phyloP scores from a whole-genome alignment of 345 rosid genomes.

The Salix caprea region DNA sequence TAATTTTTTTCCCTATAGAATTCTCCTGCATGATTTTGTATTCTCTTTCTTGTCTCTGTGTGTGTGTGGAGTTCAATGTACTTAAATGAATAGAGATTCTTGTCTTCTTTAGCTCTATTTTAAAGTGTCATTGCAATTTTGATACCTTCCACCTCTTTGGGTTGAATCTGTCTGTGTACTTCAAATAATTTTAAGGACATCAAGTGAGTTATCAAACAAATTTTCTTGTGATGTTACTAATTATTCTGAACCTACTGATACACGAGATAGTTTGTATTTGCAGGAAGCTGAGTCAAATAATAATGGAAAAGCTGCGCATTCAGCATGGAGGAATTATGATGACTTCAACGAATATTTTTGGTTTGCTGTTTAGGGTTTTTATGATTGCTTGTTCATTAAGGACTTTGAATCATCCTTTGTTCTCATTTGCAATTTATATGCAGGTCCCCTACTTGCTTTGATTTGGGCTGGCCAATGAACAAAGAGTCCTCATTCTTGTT shows the following conservation, averaged over 20 bases:
- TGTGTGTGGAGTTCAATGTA: neutral
- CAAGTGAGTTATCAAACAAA: neutral
- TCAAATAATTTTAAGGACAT: neutral
- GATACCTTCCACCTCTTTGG: neutral
- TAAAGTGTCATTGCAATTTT: neutral
- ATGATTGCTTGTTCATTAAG: constrained; percentile 1
- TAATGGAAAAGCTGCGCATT: constrained; percentile 93
- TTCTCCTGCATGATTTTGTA: too few relatives aligned
- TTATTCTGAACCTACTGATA: too few relatives aligned
- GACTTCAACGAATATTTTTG: constrained; percentile 98
- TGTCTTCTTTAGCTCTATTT: neutral
- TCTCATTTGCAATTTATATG: constrained; percentile 23
- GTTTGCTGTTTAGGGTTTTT: constrained; percentile 40
- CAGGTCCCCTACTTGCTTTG: constrained; percentile 95
- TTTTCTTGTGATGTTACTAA: neutral
- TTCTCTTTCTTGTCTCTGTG: too few relatives aligned
- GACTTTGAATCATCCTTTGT: constrained; percentile 2
- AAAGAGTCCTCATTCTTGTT: constrained; percentile 48
- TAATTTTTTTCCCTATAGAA: neutral
- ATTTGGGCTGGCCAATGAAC: constrained; percentile 78
- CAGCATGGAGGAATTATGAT: constrained; percentile 97
- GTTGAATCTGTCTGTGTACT: neutral
- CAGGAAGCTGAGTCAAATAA: constrained; percentile 76
- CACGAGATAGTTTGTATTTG: neutral
- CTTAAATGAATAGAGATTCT: neutral